Base-by-base conservation (phyloP, 371 early-diverging fungal genomes). In the Funneliformis caledonium region DNA sequence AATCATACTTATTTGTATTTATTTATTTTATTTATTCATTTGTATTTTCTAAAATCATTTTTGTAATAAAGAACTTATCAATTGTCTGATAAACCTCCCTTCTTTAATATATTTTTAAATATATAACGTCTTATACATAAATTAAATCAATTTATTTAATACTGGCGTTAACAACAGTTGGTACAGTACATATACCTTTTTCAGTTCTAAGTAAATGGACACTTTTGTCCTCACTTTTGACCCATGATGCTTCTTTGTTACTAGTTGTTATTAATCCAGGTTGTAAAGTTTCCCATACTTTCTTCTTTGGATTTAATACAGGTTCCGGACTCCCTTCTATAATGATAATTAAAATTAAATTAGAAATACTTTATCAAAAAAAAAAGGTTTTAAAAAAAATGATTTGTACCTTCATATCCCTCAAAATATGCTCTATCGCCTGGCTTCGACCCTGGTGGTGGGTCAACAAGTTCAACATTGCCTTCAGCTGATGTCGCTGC, bases 231-330 rank as follows among this genome's bases (percentile, higher is more conserved):
- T 89, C 84, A 83, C 86, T 88, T 84, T 92, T 84, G 88, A 88
- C 88, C 92, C 92, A 94, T 81, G 89, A 89, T 72, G 98, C 98
- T 73, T 93, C 89, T 74, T 90, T 85, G 75, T 93, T 91, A 37
- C 92, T 92, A 56, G 94, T 89, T 52, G 97, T 97, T 72, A 91
- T 90, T 77, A 98, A 90, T 37, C 95, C 96, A 52, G 98, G 97
- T 89, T 97, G 97, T 72, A 98, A 93, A 45, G 96, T 93, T 85
- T 98, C 99, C 89, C 91, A 98, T 82, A 97, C 93, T 90, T 98
- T 98, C 92, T 96, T 97, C 91, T 98, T 98, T 84, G 98, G 97
- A 85, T 97, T 96, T 82, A 98, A 90, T 52, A 92, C 89, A 83
- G 92, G 93, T 83, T 97, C 97, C 37, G 93, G 98, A 83, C 85